Evolutionary conservation across 1,139 yeast genomes (phyloP).

Genomic region (Martiniozyma asiatica): DNA sequence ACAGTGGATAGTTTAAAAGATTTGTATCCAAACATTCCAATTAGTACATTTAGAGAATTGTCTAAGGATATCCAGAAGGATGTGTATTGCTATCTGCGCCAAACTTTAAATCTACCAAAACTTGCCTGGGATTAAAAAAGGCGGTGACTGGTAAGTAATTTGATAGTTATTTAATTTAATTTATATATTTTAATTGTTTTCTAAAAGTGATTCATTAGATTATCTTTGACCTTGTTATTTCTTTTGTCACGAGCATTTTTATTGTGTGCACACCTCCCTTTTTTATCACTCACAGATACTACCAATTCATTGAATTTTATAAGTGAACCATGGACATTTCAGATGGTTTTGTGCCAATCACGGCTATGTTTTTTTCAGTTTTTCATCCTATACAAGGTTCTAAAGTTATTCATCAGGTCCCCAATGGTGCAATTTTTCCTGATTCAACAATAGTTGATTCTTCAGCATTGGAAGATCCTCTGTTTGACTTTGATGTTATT

Average conservation of each 20-base stretch:
- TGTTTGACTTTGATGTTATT: conserved; percentile 74
- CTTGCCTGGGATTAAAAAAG: conserved; percentile 9
- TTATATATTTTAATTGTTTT: too few species aligned
- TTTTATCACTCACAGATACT: too few species aligned
- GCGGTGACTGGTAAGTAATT: too few species aligned
- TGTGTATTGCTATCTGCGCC: conserved; percentile 7
- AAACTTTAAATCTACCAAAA: conserved; percentile 7
- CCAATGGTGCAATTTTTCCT: conserved; percentile 43
- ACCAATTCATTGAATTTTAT: too few species aligned
- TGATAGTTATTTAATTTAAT: too few species aligned
- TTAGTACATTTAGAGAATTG: conserved; percentile 2
- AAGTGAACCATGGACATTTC: conserved; percentile 16
- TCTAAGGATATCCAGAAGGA: conserved; percentile 7
- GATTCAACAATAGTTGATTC: conserved; percentile 21
- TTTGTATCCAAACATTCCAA: background rate
- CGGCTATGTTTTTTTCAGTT: conserved; percentile 78
- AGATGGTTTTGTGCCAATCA: conserved; percentile 67
- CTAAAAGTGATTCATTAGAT: too few species aligned
- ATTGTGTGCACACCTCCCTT: too few species aligned
- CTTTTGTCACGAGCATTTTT: too few species aligned
- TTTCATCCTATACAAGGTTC: conserved; percentile 96
- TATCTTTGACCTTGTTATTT: too few species aligned
- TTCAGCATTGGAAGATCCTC: conserved; percentile 28
- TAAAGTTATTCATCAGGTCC: conserved; percentile 86
- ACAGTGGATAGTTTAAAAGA: conserved; percentile 1